Evolutionary conservation across 441 rosid genomes (phyloP), one percentile per base, ranked within the genome.

Genomic region (Aleurites moluccanus): DNA sequence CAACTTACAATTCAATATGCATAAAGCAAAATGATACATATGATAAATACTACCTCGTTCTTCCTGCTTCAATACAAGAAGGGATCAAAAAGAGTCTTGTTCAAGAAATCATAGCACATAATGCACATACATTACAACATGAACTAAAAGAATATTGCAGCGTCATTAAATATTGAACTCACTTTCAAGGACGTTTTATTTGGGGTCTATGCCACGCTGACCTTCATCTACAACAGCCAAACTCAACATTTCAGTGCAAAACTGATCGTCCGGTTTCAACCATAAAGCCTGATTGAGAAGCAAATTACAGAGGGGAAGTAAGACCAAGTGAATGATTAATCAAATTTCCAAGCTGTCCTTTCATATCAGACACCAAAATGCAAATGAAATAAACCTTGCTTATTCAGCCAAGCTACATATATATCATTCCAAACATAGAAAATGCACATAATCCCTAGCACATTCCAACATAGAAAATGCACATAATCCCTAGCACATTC

Each of bases 241-340:
- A 67, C 85, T 89, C 76, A 95, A 82, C 99, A 95, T 91, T 70
- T 95, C 97, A 0, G 89, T 83, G 87, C 97, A 93, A 80, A 91
- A 93, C 50, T 89, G 88, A 80, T 93, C 99, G 52, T 91, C 90
- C 6, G 97, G 91, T 81, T 89, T 89, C 86, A 93, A 78, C 95
- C 93, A 90, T 56, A 91, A 72, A 69, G 97, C 97, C 98, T 93
- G 91, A 71, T 75, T 20, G 27, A 42, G 53, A 62, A 40, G 35
- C 23, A 21, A 75, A 69, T 38, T 40, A 11, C 40, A 64, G 40
- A 44, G 9, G 28, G 8, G 9, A 50, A 27, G 15, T 23, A 40
- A 57, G 66, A 59, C 40, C 10, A 75, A 50, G 57, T 30, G 6
- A 35, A 50, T 55, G 40, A 21, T 69, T n/a, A 74, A 62, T 21